Conservation (phyloP, 306 rosid genomes). For the Boehmeria nivea region DNA sequence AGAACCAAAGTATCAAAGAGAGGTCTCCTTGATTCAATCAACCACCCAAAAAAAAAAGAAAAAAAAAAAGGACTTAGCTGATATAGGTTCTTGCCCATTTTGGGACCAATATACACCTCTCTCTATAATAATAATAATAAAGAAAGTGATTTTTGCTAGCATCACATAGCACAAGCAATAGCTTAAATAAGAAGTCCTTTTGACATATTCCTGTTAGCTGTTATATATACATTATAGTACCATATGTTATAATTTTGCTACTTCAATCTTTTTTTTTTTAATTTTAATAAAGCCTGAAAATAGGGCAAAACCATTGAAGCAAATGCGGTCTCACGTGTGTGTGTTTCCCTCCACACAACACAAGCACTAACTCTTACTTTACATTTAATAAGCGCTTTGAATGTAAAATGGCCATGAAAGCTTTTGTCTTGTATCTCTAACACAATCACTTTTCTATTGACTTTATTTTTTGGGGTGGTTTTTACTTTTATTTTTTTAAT, state of each 20-base stretch:
- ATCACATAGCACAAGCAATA: conserved; percentile 5
- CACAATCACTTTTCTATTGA: conserved; percentile 7
- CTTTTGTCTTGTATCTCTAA: conserved; percentile 20
- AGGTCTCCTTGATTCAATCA: conserved; percentile 9
- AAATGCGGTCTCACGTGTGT: conserved; percentile 35
- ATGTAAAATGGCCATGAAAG: background rate
- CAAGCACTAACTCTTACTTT: conserved; percentile 11
- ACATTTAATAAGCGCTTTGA: conserved; percentile 8
- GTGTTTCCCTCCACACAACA: conserved; percentile 33
- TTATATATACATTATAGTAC: no score
- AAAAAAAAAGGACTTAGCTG: background rate
- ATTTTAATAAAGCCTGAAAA: background rate
- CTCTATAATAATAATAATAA: background rate
- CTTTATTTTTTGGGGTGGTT: conserved; percentile 12
- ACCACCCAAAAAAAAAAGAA: background rate
- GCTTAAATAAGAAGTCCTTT: conserved; percentile 16
- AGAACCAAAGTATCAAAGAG: conserved; percentile 8
- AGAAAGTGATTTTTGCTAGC: conserved; percentile 1
- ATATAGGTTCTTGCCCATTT: background rate
- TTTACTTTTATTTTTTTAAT: conserved; percentile 1
- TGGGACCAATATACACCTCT: conserved; percentile 5
- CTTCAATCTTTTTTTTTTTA: no score
- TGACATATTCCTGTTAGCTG: background rate
- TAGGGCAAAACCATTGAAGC: conserved; percentile 13
- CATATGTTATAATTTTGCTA: no score